Base-by-base conservation (phyloP, 1,284 basidiomycete species). In the Austropuccinia psidii region DNA sequence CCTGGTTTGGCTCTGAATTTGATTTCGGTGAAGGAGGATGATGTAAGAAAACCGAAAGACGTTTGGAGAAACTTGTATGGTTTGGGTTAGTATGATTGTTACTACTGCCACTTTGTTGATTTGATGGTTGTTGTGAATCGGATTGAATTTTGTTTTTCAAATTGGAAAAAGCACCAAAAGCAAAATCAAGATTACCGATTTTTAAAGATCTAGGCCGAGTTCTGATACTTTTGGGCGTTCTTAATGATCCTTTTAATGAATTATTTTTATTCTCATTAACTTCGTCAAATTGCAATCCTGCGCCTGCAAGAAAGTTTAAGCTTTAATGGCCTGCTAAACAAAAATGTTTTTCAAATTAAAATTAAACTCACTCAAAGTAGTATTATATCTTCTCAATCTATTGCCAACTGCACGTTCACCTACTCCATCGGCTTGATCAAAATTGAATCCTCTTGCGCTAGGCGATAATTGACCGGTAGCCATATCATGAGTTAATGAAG, bases 361-460 rank as follows among this genome's bases (percentile, higher is more conserved):
- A 9, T 24, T 15, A 61, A 5, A 73, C 69, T 62, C 15, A 73
- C 70, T 73, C 19, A 65, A 21, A 55, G 61, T 73, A 17, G 70
- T 64, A 49, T 73, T 73, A 37, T 64, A 73, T 49, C 61, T 54
- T 35, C 70, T 54, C 29, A 73, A 64, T n/a, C 61, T 35, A 45
- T 73, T 73, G 13, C 70, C 70, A 7, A 73, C 60, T 6, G 70
- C 70, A 65, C 29, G 43, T 31, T 65, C 70, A 33, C 70, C 70
- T 21, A 65, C 61, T 8, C 70, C 70, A 37, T 73, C 70, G 11
- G 70, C 70, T 45, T 73, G 70, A n/a, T 73, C 70, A 21, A 73
- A 73, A 31, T 62, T 62, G 52, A 73, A 73, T 19, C 70, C 70
- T 43, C 70, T n/a, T n/a, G 41, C 61, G 24, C 33, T 27, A 4